phyloP scores from a whole-genome alignment of 805 yeast species.

The Metschnikowia santaceciliae region DNA sequence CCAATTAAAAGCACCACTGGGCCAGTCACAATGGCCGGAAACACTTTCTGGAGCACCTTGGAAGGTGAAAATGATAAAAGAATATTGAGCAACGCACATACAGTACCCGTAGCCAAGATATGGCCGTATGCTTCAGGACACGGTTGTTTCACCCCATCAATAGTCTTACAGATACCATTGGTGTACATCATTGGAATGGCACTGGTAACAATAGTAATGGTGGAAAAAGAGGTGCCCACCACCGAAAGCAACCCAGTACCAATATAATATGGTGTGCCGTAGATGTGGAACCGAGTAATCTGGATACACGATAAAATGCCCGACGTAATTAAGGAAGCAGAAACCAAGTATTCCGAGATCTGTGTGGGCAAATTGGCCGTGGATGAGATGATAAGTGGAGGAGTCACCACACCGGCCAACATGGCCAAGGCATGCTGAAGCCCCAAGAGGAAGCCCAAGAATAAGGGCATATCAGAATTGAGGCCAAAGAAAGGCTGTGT shows the following conservation, averaged over 20 bases:
- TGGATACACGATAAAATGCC: conserved; percentile 65
- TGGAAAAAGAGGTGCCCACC: conserved; percentile 88
- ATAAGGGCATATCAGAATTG: conserved; percentile 74
- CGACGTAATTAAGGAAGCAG: conserved; percentile 35
- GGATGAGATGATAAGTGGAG: conserved; percentile 69
- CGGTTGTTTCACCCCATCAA: conserved; percentile 63
- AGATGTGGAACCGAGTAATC: conserved; percentile 76
- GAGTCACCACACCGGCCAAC: conserved; percentile 88
- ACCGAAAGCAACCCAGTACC: conserved; percentile 90
- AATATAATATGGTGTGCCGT: conserved; percentile 65
- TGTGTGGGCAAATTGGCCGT: conserved; percentile 54
- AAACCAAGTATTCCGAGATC: conserved; percentile 35
- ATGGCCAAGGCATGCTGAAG: conserved; percentile 85
- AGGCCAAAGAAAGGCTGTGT: conserved; percentile 82
- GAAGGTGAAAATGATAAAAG: conserved; percentile 76
- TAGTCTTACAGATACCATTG: conserved; percentile 58
- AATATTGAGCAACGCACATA: conserved; percentile 74
- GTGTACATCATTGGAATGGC: conserved; percentile 79
- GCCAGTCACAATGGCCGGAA: conserved; percentile 91
- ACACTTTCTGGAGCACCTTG: conserved; percentile 58
- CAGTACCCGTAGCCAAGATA: conserved; percentile 75
- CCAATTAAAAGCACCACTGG: conserved; percentile 90
- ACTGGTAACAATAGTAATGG: conserved; percentile 72
- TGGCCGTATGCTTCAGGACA: conserved; percentile 92
- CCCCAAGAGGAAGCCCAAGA: conserved; percentile 74